Base-by-base conservation (phyloP, 352 stramenopile genomes). In the Globisporangium camurandrum region DNA sequence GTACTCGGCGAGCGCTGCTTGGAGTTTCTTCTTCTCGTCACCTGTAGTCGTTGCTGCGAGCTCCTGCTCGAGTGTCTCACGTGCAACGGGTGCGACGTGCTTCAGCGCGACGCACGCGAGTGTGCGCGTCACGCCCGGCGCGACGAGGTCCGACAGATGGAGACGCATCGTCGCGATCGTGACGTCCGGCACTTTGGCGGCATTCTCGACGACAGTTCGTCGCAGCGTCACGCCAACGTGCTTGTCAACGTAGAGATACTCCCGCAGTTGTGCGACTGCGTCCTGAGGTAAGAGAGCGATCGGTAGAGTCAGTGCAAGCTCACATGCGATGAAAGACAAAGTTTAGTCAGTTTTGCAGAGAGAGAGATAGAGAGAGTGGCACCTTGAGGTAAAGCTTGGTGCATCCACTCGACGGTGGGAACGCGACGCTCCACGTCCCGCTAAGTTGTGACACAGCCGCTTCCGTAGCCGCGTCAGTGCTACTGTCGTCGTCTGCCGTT, bases 11-110 rank as follows among this genome's bases (percentile, higher is more conserved):
- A 92, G 26, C 16, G 75, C 61, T 20, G 61, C 50, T 37, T 90
- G 81, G 3, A 83, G 46, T 34, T 75, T 78, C 60, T 87, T 92
- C 59, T 88, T 92, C 20, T 92, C 81, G 20, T 92, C 81, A 34
- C 69, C 75, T 10, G 71, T 69, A 16, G 62, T 31, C 1, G 72
- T 59, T 38, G n/a, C 46, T 19, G 68, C 64, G 2, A 90, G 47
- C 28, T 84, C 72, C 41, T 86, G 71, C 54, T 92, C 81, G 2
- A 90, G 37, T 8, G 59, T 38, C 23, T 79, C 67, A 31, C 65
- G 66, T 14, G 74, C 48, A 22, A 82, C 34, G 2, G 69, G 63
- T 30, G 16, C 30, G 16, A 84, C 53, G 10, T 40, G 36, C n/a
- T 51, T 50, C 14, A 82, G n/a, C 22, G 38, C 39, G 0, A 46